Percentiles rank a stretch among this genome's conserved stretches.
These are phyloP conservation scores for Cetraspora pellucida DNA, from an alignment of 192 early-diverging fungal genomes.

Conservation along the genomic window DNA sequence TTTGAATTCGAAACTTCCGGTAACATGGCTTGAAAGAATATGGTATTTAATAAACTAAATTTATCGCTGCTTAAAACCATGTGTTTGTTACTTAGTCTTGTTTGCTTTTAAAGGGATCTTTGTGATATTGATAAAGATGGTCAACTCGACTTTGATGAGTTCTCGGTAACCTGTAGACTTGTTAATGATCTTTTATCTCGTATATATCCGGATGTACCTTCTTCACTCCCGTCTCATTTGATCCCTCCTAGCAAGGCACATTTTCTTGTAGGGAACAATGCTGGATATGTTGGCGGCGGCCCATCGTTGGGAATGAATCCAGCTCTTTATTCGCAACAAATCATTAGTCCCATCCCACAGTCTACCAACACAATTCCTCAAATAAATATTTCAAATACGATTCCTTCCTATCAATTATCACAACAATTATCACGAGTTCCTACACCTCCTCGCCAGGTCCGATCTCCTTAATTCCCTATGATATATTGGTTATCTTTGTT, in stretches of 20 bases:
- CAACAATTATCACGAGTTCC: constrained; percentile 28
- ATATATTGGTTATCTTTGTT: background rate
- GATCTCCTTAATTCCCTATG: background rate
- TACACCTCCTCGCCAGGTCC: constrained; percentile 8
- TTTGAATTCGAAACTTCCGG: constrained; percentile 44
- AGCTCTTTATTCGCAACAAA: constrained; percentile 9
- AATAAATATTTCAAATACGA: background rate
- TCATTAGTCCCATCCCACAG: constrained; percentile 27
- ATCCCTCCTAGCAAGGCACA: constrained; percentile 70
- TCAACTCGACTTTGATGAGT: constrained; percentile 81
- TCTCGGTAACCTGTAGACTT: constrained; percentile 77
- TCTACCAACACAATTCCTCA: background rate
- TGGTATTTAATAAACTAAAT: constrained; percentile 37
- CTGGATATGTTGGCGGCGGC: constrained; percentile 11
- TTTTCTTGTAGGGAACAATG: constrained; percentile 40
- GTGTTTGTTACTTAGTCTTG: background rate
- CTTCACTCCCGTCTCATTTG: constrained; percentile 61
- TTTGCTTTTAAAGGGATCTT: constrained; percentile 57
- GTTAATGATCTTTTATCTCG: constrained; percentile 69
- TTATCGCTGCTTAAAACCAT: background rate
- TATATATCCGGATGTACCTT: constrained; percentile 55
- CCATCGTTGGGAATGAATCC: background rate
- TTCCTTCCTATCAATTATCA: constrained; percentile 17
- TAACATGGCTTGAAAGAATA: constrained; percentile 46
- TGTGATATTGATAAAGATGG: constrained; percentile 85